Base-by-base conservation (phyloP, 2,329 filamentous ascomycete species). In the Leptographium flavum region DNA sequence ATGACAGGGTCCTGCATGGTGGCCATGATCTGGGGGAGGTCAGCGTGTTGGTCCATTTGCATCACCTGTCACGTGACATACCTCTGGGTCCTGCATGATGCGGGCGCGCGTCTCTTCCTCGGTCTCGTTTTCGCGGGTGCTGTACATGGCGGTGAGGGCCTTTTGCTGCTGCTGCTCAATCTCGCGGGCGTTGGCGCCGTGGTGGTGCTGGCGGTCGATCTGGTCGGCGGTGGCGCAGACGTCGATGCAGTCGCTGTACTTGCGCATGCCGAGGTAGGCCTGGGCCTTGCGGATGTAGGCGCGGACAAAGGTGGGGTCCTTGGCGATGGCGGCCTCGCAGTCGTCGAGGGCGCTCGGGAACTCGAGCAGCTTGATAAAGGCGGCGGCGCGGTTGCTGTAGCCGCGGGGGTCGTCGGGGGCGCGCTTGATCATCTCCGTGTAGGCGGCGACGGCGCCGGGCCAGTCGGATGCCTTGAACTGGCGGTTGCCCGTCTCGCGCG, bases 391-490 rank as follows among this genome's bases (percentile, higher is more conserved):
- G 74, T 98, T 98, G 61, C 85, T 93, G 74, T 92, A 98, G 37
- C 92, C 90, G 55, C 93, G 81, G 35, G 92, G 82, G 59, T 98
- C 92, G 1, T 93, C 75, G 6, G 93, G 92, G 0, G 87, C 83
- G 47, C 92, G 87, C 75, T 95, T 95, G 64, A 83, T 83, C 88
- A 96, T 95, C 69, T 98, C 92, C 1, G 73, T 78, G 70, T 98
- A 98, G 1, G 90, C 87, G 38, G 87, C 87, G 25, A 98, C 88
- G 10, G 92, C 92, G 44, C 77, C 92, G 11, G 92, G 90, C 84
- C 88, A 96, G 65, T 98, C 88, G 28, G 76, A 81, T 57, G 87
- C 87, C 73, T 96, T 96, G 76, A 98, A 98, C 66, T 93, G 94
- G 64, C 85, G 78, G 67, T 95, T 95, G 38, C 92, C 92, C 48